Evolutionary conservation across 164 flowering plant species (phyloP).

Genomic region (Magnolia changhungtana): DNA sequence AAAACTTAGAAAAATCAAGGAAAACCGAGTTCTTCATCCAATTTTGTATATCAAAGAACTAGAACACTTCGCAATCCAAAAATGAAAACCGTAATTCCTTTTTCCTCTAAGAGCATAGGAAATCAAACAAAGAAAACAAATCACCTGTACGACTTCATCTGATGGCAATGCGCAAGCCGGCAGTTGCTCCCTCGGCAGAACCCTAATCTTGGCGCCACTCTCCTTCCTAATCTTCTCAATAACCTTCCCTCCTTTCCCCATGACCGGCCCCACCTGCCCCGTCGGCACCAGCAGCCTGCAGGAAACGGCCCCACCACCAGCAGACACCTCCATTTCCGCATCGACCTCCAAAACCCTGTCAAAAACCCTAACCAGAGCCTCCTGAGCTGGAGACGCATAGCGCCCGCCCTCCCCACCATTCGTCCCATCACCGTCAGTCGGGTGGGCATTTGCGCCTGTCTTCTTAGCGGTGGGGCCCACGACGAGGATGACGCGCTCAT

Average conservation of each 20-base stretch:
- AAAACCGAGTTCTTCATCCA: too few relatives aligned
- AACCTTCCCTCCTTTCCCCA: slow-evolving; percentile 78
- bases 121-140: not conserved
- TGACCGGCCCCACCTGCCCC: slow-evolving; percentile 58
- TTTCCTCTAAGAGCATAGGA: too few relatives aligned
- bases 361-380: slow-evolving; percentile 62
- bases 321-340: slow-evolving; percentile 33
- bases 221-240: slow-evolving; percentile 70
- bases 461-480: slow-evolving; percentile 29
- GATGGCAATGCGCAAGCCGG: slow-evolving; percentile 44
- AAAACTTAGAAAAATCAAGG: too few relatives aligned
- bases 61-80: too few relatives aligned
- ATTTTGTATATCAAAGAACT: too few relatives aligned
- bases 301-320: slow-evolving; percentile 41
- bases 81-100: too few relatives aligned
- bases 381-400: slow-evolving; percentile 55
- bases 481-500: slow-evolving; percentile 54
- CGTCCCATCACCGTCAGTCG: not conserved
- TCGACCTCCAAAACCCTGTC: slow-evolving; percentile 68
- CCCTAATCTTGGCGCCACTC: slow-evolving; percentile 60
- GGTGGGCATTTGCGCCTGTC: slow-evolving; percentile 12
- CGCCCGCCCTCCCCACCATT: slow-evolving; percentile 11
- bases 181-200: slow-evolving; percentile 42
- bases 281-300: slow-evolving; percentile 61
- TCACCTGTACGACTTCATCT: slow-evolving; percentile 82